Evolutionary conservation across 352 stramenopile genomes (phyloP).

Genomic region (Globisporangium solare): DNA sequence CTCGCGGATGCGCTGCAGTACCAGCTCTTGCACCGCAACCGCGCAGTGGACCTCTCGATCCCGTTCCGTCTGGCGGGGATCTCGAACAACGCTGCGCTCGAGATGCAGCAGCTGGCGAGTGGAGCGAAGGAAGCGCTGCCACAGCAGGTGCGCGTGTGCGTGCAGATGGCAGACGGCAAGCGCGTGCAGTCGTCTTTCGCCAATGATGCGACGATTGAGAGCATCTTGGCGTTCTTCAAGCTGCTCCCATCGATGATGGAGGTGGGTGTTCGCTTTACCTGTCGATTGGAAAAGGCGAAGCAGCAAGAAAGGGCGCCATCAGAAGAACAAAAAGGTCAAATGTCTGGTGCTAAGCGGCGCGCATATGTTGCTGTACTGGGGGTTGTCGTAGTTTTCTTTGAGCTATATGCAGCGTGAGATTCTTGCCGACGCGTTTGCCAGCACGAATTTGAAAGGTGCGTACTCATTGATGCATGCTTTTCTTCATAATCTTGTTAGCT

Average conservation of each 20-base stretch:
- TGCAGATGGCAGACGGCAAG: slow-evolving; percentile 73
- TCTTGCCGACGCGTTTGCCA: slow-evolving; percentile 33
- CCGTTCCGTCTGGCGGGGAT: slow-evolving; percentile 83
- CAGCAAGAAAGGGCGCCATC: too few species aligned
- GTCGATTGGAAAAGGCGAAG: background rate
- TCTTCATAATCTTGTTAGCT: background rate
- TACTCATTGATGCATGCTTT: background rate
- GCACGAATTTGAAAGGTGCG: slow-evolving; percentile 64
- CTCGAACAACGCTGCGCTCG: slow-evolving; percentile 76
- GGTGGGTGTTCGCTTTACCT: slow-evolving; percentile 18
- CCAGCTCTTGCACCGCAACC: slow-evolving; percentile 65
- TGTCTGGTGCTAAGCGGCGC: background rate
- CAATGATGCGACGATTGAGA: slow-evolving; percentile 46
- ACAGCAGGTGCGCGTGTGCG: slow-evolving; percentile 72
- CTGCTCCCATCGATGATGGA: slow-evolving; percentile 39
- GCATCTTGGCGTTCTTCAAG: slow-evolving; percentile 52
- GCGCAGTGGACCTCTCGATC: slow-evolving; percentile 68
- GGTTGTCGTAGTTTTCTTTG: slow-evolving; percentile 54
- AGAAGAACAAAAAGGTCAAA: too few species aligned
- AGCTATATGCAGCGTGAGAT: slow-evolving; percentile 80
- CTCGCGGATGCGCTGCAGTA: slow-evolving; percentile 38
- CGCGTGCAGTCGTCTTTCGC: slow-evolving; percentile 64
- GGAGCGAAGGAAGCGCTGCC: slow-evolving; percentile 13
- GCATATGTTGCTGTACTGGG: background rate
- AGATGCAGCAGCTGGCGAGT: slow-evolving; percentile 43